Conservation (phyloP, 2,329 filamentous ascomycete genomes). For the Lachnum nothofagi region DNA sequence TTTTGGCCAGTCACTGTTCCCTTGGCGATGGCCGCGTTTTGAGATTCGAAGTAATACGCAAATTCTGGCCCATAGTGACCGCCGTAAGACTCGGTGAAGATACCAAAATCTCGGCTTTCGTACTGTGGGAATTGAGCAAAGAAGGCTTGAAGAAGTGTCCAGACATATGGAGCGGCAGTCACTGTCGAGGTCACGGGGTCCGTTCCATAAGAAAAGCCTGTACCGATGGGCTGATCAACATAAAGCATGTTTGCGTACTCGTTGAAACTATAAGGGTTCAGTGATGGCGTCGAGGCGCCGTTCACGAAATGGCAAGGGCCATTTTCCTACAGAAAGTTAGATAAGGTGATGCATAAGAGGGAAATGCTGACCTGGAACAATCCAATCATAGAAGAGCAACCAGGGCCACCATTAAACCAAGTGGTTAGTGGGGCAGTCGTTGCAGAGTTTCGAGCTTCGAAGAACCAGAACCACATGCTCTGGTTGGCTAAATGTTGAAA, state of each 20-base stretch:
- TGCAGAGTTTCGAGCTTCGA: conserved; percentile 10
- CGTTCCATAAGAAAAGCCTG: conserved; percentile 37
- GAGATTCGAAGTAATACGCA: conserved; percentile 46
- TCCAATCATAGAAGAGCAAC: conserved; percentile 10
- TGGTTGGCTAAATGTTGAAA: neutral
- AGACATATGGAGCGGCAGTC: conserved; percentile 43
- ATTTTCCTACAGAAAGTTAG: conserved; percentile 31
- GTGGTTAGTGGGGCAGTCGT: conserved; percentile 5
- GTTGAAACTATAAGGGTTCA: conserved; percentile 37
- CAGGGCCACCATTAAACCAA: conserved; percentile 10
- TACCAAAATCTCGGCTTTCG: conserved; percentile 48
- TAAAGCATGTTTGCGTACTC: conserved; percentile 36
- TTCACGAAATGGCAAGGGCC: conserved; percentile 37
- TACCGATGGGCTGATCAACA: conserved; percentile 34
- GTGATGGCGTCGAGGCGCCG: conserved; percentile 34
- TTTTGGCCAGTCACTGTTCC: conserved; percentile 33
- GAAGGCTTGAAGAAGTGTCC: conserved; percentile 53
- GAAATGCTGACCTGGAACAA: conserved; percentile 3
- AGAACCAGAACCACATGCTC: conserved; percentile 11
- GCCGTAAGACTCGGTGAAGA: conserved; percentile 49
- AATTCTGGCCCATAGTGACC: conserved; percentile 54
- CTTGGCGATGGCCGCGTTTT: conserved; percentile 46
- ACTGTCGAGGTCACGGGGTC: conserved; percentile 41
- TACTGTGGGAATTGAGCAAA: conserved; percentile 58
- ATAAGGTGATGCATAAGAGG: neutral